Conservation (phyloP, 441 rosid species). For the Dalechampia spathulata region DNA sequence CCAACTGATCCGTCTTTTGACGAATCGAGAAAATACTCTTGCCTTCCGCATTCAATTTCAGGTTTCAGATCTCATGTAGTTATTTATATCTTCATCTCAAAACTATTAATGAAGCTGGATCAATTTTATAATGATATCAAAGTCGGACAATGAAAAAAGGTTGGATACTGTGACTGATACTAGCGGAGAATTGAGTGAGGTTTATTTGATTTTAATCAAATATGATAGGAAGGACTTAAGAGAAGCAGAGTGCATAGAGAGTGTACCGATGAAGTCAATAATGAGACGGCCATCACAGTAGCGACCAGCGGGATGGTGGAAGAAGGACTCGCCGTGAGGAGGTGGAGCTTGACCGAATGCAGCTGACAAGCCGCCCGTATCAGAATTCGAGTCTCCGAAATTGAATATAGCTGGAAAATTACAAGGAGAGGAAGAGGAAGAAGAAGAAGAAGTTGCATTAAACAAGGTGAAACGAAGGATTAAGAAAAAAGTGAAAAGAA, state of each 20-base stretch:
- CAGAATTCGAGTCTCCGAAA: slow-evolving; percentile 42
- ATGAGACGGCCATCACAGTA: slow-evolving; percentile 35
- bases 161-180: no score
- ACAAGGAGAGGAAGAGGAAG: slow-evolving; percentile 5
- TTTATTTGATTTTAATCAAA: no score
- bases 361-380: slow-evolving; percentile 36
- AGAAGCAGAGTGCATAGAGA: not conserved
- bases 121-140: no score
- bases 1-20: no score
- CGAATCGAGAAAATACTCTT: no score
- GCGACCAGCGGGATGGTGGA: slow-evolving; percentile 35
- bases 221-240: not conserved
- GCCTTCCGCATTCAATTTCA: no score
- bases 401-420: slow-evolving; percentile 36
- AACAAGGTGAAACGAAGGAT: not conserved
- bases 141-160: no score
- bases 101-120: no score
- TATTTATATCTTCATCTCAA: no score
- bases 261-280: slow-evolving; percentile 34
- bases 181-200: no score
- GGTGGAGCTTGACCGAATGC: slow-evolving; percentile 28
- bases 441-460: slow-evolving; percentile 4
- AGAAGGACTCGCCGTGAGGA: slow-evolving; percentile 33
- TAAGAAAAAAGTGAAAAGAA: slow-evolving; percentile 12
- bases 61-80: no score